Conservation (phyloP, 2,329 filamentous ascomycete species). For the Zalaria obscura region DNA sequence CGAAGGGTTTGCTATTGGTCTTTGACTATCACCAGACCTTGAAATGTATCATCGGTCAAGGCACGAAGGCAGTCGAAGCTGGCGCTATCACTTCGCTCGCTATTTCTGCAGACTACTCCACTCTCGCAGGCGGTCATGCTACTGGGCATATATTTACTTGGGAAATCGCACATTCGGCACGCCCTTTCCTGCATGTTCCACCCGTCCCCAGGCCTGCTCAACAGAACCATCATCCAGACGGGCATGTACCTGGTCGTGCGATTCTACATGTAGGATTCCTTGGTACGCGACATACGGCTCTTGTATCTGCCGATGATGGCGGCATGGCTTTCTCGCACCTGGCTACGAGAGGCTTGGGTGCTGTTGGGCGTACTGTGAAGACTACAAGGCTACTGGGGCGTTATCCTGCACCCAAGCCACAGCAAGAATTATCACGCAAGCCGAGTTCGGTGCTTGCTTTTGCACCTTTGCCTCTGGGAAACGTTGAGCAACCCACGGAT, state of each 20-base stretch:
- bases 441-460: slow-evolving; percentile 93
- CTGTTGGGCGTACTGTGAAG: slow-evolving; percentile 73
- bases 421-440: slow-evolving; percentile 55
- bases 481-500: slow-evolving; percentile 79
- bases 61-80: slow-evolving; percentile 87
- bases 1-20: slow-evolving; percentile 84
- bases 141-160: slow-evolving; percentile 92
- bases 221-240: slow-evolving; percentile 57
- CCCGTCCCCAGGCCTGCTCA: slow-evolving; percentile 55
- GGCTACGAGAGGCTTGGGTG: slow-evolving; percentile 77
- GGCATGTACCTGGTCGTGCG: slow-evolving; percentile 63
- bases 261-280: slow-evolving; percentile 90
- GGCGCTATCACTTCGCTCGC: slow-evolving; percentile 77
- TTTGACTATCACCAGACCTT: slow-evolving; percentile 97
- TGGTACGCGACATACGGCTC: slow-evolving; percentile 80
- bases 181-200: slow-evolving; percentile 78
- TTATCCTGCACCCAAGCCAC: slow-evolving; percentile 60
- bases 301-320: slow-evolving; percentile 85
- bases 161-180: slow-evolving; percentile 71
- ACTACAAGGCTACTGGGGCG: slow-evolving; percentile 82
- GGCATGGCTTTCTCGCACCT: slow-evolving; percentile 99
- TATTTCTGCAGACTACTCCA: slow-evolving; percentile 85
- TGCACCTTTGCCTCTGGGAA: slow-evolving; percentile 80
- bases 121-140: slow-evolving; percentile 77
- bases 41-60: slow-evolving; percentile 84